A percentile compares a stretch with the other conserved stretches of the same genome.
Evolutionary conservation across 345 rosid species (phyloP).

Genomic region (Citrus mangshanensis): DNA sequence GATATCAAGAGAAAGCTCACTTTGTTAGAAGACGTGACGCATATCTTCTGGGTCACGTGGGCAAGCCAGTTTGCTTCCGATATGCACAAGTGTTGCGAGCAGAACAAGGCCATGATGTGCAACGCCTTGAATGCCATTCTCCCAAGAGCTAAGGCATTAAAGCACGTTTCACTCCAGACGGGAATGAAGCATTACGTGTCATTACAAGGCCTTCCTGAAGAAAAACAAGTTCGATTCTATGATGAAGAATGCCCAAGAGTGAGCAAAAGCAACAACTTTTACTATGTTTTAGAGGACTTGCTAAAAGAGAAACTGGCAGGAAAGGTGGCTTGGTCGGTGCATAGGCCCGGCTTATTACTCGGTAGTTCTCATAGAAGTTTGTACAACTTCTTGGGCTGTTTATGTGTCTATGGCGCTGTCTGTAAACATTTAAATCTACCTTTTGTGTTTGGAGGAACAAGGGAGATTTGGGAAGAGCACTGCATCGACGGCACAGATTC

Average conservation of each 20-base stretch:
- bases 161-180: conserved; percentile 78
- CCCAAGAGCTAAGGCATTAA: conserved; percentile 44
- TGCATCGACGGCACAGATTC: conserved; percentile 76
- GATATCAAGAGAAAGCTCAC: conserved; percentile 53
- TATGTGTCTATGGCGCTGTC: conserved; percentile 68
- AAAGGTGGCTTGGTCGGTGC: conserved; percentile 64
- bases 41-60: conserved; percentile 91
- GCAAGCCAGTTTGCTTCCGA: conserved; percentile 55
- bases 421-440: conserved; percentile 67
- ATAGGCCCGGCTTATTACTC: conserved; percentile 75
- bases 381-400: conserved; percentile 73
- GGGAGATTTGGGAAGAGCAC: conserved; percentile 82
- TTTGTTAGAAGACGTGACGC: conserved; percentile 49
- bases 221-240: conserved; percentile 23
- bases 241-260: conserved; percentile 65
- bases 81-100: conserved; percentile 56
- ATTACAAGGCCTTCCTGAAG: conserved; percentile 22
- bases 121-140: conserved; percentile 65
- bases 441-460: conserved; percentile 84
- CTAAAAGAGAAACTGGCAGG: conserved; percentile 50
- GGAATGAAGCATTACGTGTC: conserved; percentile 86
- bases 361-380: conserved; percentile 65
- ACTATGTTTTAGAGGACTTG: conserved; percentile 74
- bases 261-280: conserved; percentile 40
- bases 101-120: conserved; percentile 65